These are phyloP conservation scores for Trifolium pratense DNA, from an alignment of 306 rosid species.

Conservation along the genomic window DNA sequence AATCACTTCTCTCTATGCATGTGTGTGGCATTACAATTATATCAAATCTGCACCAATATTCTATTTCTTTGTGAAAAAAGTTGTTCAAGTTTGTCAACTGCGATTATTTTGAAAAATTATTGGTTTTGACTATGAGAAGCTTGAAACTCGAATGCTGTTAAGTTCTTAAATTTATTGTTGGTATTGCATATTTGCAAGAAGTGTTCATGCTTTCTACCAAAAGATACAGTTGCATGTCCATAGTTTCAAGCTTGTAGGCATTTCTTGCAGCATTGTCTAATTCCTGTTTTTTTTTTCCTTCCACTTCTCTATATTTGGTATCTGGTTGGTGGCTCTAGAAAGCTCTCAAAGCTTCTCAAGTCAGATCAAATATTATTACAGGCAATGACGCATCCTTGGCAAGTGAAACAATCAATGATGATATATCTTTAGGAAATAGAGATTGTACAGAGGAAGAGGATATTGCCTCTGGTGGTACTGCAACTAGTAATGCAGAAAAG, in stretches of 20 bases:
- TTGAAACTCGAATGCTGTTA: constrained; percentile 1
- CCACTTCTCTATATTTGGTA: constrained; percentile 19
- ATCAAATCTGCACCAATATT: not conserved
- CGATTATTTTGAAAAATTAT: constrained; percentile 4
- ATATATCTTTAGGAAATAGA: constrained; percentile 44
- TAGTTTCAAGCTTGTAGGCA: constrained; percentile 27
- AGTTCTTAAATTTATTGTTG: not conserved
- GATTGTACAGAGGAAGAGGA: constrained; percentile 47
- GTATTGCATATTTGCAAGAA: constrained; percentile 25
- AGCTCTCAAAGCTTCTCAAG: constrained; percentile 36
- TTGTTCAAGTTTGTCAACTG: constrained; percentile 1
- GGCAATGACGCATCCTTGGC: constrained; percentile 35
- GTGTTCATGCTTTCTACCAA: constrained; percentile 5
- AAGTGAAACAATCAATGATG: constrained; percentile 50
- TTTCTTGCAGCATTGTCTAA: constrained; percentile 40
- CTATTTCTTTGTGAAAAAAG: not conserved
- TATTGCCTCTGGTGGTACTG: constrained; percentile 35
- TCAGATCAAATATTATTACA: constrained; percentile 61
- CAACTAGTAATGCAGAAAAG: constrained; percentile 41
- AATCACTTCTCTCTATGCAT: not conserved
- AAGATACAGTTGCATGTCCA: constrained; percentile 6
- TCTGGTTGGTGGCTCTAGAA: constrained; percentile 55
- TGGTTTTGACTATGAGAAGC: constrained; percentile 21
- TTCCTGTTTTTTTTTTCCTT: constrained; percentile 24
- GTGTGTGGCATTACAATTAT: not conserved